Evolutionary conservation across 208 protist species (phyloP).

Genomic region (Trypanosomatidae sp.): DNA sequence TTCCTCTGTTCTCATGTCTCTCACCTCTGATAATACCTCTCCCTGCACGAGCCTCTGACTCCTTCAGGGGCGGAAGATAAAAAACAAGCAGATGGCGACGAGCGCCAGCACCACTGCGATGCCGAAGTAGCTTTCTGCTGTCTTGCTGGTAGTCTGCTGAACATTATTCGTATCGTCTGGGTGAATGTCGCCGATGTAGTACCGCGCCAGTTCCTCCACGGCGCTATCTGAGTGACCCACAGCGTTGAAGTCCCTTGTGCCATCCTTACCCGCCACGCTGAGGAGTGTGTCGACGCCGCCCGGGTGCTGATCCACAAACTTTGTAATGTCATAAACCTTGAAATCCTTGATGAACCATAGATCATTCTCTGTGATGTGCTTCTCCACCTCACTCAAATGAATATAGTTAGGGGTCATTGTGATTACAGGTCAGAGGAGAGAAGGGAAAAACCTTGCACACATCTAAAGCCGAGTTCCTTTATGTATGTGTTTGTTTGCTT

Average conservation of each 20-base stretch:
- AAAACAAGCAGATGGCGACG: slow-evolving; percentile 46
- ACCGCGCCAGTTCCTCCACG: slow-evolving; percentile 62
- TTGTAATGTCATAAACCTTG: slow-evolving; percentile 87
- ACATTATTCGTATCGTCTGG: slow-evolving; percentile 51
- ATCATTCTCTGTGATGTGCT: slow-evolving; percentile 65
- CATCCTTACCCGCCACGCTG: slow-evolving; percentile 82
- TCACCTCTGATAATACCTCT: not conserved
- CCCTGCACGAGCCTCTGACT: not conserved
- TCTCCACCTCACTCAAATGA: slow-evolving; percentile 56
- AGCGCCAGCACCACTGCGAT: slow-evolving; percentile 43
- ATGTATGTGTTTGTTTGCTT: not conserved
- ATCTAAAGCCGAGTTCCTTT: not conserved
- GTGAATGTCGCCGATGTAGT: slow-evolving; percentile 80
- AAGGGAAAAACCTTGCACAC: not conserved
- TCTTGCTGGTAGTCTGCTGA: slow-evolving; percentile 19
- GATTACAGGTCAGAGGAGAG: not conserved
- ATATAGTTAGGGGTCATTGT: slow-evolving; percentile 32
- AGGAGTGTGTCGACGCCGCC: slow-evolving; percentile 87
- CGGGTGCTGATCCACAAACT: slow-evolving; percentile 89
- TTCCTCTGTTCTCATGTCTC: too few relatives aligned
- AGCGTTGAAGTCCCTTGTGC: slow-evolving; percentile 79
- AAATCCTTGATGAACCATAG: slow-evolving; percentile 85
- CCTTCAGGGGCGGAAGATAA: slow-evolving; percentile 49
- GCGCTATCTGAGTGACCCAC: slow-evolving; percentile 77
- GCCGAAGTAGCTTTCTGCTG: slow-evolving; percentile 39